A percentile compares a stretch with the other conserved stretches of the same genome.
phyloP scores from a whole-genome alignment of 495 filamentous ascomycete species.

The Talaromyces trachyspermus region DNA sequence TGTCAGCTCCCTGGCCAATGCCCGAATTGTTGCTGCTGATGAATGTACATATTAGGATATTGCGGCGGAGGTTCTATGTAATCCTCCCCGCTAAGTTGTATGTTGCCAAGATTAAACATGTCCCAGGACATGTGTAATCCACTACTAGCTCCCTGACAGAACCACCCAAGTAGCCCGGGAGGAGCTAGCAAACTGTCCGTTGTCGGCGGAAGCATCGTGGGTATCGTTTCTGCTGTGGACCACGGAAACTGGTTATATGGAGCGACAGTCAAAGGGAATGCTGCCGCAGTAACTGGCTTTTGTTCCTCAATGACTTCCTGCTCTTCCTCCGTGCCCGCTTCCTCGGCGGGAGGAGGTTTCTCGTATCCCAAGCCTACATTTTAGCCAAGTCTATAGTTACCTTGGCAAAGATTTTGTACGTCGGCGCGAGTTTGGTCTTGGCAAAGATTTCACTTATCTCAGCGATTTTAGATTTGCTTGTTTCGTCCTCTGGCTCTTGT shows the following conservation, averaged over 20 bases:
- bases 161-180: slow-evolving; percentile 1
- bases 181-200: not conserved
- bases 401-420: slow-evolving; percentile 5
- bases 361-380: not conserved
- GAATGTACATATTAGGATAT: not conserved
- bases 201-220: not conserved
- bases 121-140: slow-evolving; percentile 5
- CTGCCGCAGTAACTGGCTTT: not conserved
- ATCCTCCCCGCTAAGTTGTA: not conserved
- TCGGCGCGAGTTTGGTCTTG: slow-evolving; percentile 2
- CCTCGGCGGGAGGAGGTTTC: not conserved
- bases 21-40: slow-evolving; percentile 1
- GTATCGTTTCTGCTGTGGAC: not conserved
- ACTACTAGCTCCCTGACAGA: slow-evolving; percentile 1
- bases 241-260: not conserved
- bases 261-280: not conserved
- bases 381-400: not conserved
- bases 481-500: not conserved
- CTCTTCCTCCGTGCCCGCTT: not conserved
- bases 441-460: not conserved
- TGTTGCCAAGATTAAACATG: slow-evolving; percentile 2
- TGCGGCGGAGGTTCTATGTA: slow-evolving; percentile 2
- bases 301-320: not conserved
- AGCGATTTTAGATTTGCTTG: not conserved
- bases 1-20: not conserved